phyloP scores from a whole-genome alignment of 2,329 filamentous ascomycete genomes.

The Emericellopsis cladophorae region DNA sequence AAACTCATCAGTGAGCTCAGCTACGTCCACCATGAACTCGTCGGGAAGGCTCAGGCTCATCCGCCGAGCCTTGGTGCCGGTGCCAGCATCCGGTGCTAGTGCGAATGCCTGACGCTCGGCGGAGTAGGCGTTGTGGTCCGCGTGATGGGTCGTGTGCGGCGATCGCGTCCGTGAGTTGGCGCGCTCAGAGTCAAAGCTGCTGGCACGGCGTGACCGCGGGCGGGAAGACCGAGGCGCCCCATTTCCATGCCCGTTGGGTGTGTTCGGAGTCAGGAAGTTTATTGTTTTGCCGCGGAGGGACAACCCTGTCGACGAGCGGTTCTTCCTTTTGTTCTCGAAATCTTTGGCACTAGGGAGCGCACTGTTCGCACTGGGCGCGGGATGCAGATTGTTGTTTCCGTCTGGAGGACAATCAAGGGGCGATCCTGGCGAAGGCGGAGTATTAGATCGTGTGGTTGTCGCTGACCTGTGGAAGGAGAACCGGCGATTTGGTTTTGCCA shows the following conservation, averaged over 20 bases:
- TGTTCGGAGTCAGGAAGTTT: slow-evolving; percentile 26
- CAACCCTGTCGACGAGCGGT: slow-evolving; percentile 36
- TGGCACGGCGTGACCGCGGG: slow-evolving; percentile 23
- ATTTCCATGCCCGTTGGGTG: slow-evolving; percentile 5
- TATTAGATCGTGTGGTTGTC: slow-evolving; percentile 31
- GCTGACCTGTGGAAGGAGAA: slow-evolving; percentile 34
- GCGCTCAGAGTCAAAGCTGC: slow-evolving; percentile 33
- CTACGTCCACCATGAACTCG: slow-evolving; percentile 60
- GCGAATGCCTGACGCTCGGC: slow-evolving; percentile 40
- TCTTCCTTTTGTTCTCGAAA: slow-evolving; percentile 30
- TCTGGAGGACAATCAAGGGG: slow-evolving; percentile 19
- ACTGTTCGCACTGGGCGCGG: slow-evolving; percentile 8
- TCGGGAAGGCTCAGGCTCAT: slow-evolving; percentile 64
- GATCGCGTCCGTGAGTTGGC: slow-evolving; percentile 10
- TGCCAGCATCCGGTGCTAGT: slow-evolving; percentile 54
- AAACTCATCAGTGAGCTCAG: slow-evolving; percentile 56
- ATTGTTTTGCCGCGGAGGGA: slow-evolving; percentile 32
- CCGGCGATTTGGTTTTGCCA: slow-evolving; percentile 15
- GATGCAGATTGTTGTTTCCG: slow-evolving; percentile 10
- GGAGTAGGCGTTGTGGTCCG: slow-evolving; percentile 14
- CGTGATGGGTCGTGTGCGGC: slow-evolving; percentile 8
- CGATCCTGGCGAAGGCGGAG: slow-evolving; percentile 36
- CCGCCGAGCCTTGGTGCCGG: slow-evolving; percentile 66
- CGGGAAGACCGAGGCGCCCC: slow-evolving; percentile 5
- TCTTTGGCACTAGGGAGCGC: slow-evolving; percentile 26